Evolutionary conservation across 345 rosid species (phyloP).

Genomic region (Citrus mangshanensis): DNA sequence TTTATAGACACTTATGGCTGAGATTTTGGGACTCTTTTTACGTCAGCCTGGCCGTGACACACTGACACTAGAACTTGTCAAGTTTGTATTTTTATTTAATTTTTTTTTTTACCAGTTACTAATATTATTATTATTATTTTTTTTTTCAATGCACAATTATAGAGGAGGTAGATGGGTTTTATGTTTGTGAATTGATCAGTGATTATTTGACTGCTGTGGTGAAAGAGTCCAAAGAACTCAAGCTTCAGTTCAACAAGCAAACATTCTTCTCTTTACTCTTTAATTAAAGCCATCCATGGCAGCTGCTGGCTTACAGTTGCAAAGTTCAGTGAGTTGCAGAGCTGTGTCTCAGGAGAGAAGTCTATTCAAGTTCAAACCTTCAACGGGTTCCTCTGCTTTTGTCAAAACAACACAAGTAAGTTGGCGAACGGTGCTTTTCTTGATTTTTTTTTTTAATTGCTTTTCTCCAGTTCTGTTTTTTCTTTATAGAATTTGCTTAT

Average conservation of each 20-base stretch:
- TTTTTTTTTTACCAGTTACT: not conserved
- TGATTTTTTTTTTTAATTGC: not conserved
- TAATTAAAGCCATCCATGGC: conserved; percentile 42
- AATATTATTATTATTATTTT: not conserved
- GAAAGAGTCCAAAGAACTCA: not conserved
- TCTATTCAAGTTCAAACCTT: conserved; percentile 46
- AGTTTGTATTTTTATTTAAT: not conserved
- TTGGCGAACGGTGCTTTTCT: not conserved
- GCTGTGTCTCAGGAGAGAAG: conserved; percentile 29
- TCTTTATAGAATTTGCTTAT: not conserved
- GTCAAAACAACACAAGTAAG: conserved; percentile 33
- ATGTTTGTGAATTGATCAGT: conserved; percentile 7
- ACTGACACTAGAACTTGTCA: not conserved
- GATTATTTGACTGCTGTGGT: not conserved
- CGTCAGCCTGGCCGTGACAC: not conserved
- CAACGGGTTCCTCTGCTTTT: conserved; percentile 43
- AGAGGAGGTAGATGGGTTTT: not conserved
- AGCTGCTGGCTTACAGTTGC: conserved; percentile 56
- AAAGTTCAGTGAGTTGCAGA: conserved; percentile 44
- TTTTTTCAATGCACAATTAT: conserved; percentile 1
- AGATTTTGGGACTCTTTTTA: conserved; percentile 13
- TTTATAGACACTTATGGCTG: conserved; percentile 14
- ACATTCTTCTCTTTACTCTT: conserved; percentile 12
- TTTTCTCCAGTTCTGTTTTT: not conserved
- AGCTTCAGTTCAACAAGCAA: not conserved